Evolutionary conservation across 1,284 basidiomycete genomes (phyloP).

Genomic region (Trametes polyzona): DNA sequence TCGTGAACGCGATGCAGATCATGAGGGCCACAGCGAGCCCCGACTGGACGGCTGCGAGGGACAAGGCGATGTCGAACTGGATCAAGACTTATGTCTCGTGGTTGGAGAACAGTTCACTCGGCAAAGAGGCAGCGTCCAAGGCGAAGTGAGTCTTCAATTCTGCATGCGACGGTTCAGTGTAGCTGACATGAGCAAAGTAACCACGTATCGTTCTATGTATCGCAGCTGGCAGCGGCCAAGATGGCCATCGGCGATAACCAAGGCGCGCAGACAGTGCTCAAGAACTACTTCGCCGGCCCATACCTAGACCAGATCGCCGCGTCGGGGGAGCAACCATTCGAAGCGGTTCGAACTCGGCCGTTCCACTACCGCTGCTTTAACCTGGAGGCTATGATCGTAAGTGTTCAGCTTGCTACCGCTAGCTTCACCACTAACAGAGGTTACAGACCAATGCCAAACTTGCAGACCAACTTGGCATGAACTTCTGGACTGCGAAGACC

Average conservation of each 20-base stretch:
- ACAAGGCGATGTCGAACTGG: constrained; percentile 54
- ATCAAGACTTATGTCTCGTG: constrained; percentile 55
- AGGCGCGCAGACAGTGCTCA: constrained; percentile 44
- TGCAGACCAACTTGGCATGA: constrained; percentile 52
- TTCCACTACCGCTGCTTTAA: constrained; percentile 72
- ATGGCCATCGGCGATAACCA: constrained; percentile 41
- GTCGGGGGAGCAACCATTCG: constrained; percentile 64
- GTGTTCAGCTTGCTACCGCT: neutral
- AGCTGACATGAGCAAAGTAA: constrained; percentile 48
- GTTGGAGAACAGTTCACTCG: constrained; percentile 56
- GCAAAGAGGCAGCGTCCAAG: constrained; percentile 50
- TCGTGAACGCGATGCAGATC: constrained; percentile 60
- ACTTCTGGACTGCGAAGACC: constrained; percentile 56
- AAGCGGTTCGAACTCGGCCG: constrained; percentile 61
- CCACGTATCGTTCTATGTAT: constrained; percentile 57
- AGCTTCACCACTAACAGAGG: neutral
- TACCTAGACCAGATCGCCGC: constrained; percentile 58
- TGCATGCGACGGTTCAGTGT: too few species aligned
- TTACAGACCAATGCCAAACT: constrained; percentile 56
- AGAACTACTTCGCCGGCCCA: constrained; percentile 48
- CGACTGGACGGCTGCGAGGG: constrained; percentile 60
- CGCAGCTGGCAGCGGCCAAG: constrained; percentile 43
- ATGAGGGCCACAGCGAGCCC: constrained; percentile 52
- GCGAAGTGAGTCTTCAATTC: constrained; percentile 49
- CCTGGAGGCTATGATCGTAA: constrained; percentile 66